Evolutionary conservation across 2,329 filamentous ascomycete species (phyloP).

Genomic region (Ophiostoma sp.): DNA sequence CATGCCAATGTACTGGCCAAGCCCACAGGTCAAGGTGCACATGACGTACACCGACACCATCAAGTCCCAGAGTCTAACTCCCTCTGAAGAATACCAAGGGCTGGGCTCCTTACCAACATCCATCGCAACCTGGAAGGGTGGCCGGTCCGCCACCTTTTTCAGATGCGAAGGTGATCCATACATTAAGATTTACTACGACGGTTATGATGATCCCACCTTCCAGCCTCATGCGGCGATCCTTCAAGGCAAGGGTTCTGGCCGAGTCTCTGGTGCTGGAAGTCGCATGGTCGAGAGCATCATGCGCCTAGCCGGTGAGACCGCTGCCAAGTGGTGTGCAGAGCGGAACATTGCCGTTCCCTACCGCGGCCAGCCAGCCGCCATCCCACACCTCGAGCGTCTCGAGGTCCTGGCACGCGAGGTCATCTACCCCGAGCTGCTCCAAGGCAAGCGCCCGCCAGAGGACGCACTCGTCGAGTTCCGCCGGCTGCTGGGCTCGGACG

Average conservation of each 20-base stretch:
- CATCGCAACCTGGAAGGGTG: not conserved
- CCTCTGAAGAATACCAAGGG: not conserved
- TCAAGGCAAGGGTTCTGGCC: not conserved
- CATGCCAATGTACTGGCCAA: slow-evolving; percentile 43
- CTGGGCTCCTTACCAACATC: not conserved
- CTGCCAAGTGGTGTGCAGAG: slow-evolving; percentile 54
- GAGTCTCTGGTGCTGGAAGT: slow-evolving; percentile 27
- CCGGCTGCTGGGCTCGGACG: slow-evolving; percentile 45
- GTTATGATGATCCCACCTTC: slow-evolving; percentile 13
- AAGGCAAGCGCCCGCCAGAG: slow-evolving; percentile 33
- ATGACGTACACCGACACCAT: slow-evolving; percentile 27
- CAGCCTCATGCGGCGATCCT: not conserved
- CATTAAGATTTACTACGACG: slow-evolving; percentile 40
- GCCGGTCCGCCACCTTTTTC: slow-evolving; percentile 26
- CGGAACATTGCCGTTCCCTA: slow-evolving; percentile 56
- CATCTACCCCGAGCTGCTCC: slow-evolving; percentile 37
- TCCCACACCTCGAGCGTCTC: slow-evolving; percentile 36
- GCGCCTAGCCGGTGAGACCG: slow-evolving; percentile 57
- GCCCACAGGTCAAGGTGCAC: slow-evolving; percentile 39
- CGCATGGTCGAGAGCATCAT: slow-evolving; percentile 48
- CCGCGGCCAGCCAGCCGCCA: slow-evolving; percentile 44
- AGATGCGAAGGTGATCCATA: slow-evolving; percentile 45
- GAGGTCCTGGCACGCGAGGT: slow-evolving; percentile 36
- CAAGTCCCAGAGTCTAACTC: not conserved
- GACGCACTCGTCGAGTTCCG: slow-evolving; percentile 33